A percentile compares a stretch with the other conserved stretches of the same genome.
phyloP scores from a whole-genome alignment of 1,139 yeast species.

The Kurtzmaniella natalensis region DNA sequence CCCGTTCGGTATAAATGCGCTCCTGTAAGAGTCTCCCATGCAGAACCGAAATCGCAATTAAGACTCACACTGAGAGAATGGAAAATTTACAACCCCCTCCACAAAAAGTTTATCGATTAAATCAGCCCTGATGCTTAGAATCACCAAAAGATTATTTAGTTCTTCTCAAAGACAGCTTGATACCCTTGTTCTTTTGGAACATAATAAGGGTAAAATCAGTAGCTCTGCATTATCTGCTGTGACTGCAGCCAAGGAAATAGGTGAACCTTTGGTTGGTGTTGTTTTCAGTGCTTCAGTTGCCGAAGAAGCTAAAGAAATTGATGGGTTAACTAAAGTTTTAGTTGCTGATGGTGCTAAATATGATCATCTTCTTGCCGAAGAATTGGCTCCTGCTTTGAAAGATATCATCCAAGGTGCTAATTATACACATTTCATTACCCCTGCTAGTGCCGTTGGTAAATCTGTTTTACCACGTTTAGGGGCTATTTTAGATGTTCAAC shows the following conservation, averaged over 20 bases:
- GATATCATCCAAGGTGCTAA: constrained; percentile 34
- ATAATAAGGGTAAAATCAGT: constrained; percentile 46
- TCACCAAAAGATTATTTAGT: constrained; percentile 28
- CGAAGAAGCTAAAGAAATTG: constrained; percentile 31
- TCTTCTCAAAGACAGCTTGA: constrained; percentile 22
- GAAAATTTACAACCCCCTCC: too few relatives aligned
- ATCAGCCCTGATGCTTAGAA: too few relatives aligned
- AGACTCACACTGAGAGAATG: too few relatives aligned
- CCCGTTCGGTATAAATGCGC: too few relatives aligned
- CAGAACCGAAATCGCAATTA: too few relatives aligned
- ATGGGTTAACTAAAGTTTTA: constrained; percentile 43
- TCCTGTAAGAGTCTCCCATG: too few relatives aligned
- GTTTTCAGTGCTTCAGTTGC: constrained; percentile 55
- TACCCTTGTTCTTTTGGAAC: constrained; percentile 75
- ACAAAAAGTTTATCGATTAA: too few relatives aligned
- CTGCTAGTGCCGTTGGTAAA: constrained; percentile 86
- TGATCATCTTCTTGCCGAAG: constrained; percentile 62
- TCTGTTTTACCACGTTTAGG: constrained; percentile 83
- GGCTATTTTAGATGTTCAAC: constrained; percentile 83
- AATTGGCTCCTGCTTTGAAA: constrained; percentile 54
- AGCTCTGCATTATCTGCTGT: constrained; percentile 67
- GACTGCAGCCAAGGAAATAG: constrained; percentile 60
- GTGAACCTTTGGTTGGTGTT: constrained; percentile 62
- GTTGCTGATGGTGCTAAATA: constrained; percentile 42
- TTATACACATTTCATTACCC: constrained; percentile 69